Conservation (phyloP, 2,329 filamentous ascomycete genomes). For the Thelonectria blattea region DNA sequence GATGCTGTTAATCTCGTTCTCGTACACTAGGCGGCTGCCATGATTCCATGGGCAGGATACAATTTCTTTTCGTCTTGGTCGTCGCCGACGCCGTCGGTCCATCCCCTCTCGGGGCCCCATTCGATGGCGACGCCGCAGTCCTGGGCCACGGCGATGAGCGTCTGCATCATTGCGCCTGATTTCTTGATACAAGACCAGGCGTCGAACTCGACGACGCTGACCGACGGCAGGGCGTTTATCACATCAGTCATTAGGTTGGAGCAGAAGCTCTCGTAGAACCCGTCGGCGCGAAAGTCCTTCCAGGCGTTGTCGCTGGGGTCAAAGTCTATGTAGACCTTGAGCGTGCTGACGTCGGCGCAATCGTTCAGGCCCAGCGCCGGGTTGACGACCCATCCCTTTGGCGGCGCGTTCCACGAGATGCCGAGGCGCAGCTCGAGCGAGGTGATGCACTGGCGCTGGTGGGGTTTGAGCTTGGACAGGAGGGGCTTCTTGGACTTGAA, state of each 20-base stretch:
- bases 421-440: conserved; percentile 74
- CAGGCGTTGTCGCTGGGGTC: conserved; percentile 74
- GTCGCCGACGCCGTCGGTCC: conserved; percentile 60
- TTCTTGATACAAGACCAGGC: conserved; percentile 70
- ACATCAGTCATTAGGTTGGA: conserved; percentile 62
- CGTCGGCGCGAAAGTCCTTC: conserved; percentile 68
- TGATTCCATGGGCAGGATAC: conserved; percentile 1
- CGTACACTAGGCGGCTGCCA: conserved; percentile 24
- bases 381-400: conserved; percentile 73
- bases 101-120: conserved; percentile 73
- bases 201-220: conserved; percentile 71
- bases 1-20: background rate
- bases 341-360: conserved; percentile 61
- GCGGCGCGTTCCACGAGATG: conserved; percentile 74
- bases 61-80: conserved; percentile 20
- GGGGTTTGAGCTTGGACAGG: conserved; percentile 67
- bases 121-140: conserved; percentile 58
- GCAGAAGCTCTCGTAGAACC: conserved; percentile 75
- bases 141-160: conserved; percentile 59
- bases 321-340: conserved; percentile 74
- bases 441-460: conserved; percentile 65
- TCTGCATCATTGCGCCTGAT: conserved; percentile 67
- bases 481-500: conserved; percentile 78
- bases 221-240: conserved; percentile 60
- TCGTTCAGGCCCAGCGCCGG: conserved; percentile 67